phyloP scores from a whole-genome alignment of 305 asterid genomes.

The Solanum chacoense region DNA sequence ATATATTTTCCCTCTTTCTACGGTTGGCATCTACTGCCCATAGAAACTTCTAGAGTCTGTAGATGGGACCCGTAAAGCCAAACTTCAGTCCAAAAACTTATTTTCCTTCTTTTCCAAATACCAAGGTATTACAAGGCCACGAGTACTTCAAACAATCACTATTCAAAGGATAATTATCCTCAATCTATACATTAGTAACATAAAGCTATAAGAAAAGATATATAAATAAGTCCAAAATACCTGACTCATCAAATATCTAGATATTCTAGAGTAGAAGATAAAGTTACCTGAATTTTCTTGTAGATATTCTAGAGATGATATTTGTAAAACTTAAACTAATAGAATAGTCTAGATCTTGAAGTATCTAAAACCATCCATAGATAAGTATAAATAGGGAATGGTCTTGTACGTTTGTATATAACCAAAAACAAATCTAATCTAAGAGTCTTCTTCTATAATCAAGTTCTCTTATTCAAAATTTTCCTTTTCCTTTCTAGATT shows the following conservation, averaged over 20 bases:
- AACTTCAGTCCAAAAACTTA: too few relatives aligned
- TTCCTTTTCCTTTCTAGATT: not conserved
- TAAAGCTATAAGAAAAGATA: not conserved
- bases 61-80: too few relatives aligned
- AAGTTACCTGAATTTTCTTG: not conserved
- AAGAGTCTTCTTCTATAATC: not conserved
- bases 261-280: not conserved
- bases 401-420: not conserved
- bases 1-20: too few relatives aligned
- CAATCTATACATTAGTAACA: not conserved
- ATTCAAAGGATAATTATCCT: not conserved
- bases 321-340: not conserved
- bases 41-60: too few relatives aligned
- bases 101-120: too few relatives aligned
- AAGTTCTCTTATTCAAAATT: not conserved
- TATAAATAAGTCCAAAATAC: not conserved
- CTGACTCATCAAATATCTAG: not conserved
- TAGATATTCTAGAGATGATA: too few relatives aligned
- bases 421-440: not conserved
- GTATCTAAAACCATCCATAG: not conserved
- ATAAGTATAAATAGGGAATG: not conserved
- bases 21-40: too few relatives aligned
- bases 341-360: not conserved
- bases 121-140: not conserved
- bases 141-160: not conserved